Percentiles rank a stretch among this genome's conserved stretches.
These are phyloP conservation scores for Sclerotinia trifoliorum DNA, from an alignment of 2,329 filamentous ascomycete species.

Conservation along the genomic window DNA sequence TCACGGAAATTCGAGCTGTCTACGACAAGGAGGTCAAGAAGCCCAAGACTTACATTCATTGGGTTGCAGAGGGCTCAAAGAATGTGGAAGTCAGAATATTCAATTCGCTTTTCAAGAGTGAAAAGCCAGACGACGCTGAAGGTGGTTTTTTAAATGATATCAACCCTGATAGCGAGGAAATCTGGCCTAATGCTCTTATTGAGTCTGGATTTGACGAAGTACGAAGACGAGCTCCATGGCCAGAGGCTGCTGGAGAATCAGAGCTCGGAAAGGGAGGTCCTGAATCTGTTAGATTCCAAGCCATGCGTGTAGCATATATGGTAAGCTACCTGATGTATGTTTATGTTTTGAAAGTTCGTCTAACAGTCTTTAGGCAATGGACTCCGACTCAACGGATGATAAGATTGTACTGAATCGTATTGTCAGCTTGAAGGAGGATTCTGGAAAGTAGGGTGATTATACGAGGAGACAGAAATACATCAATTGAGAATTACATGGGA, in stretches of 20 bases:
- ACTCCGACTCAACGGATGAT: constrained; percentile 75
- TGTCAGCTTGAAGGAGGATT: constrained; percentile 85
- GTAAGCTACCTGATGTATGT: constrained; percentile 26
- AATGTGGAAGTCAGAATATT: constrained; percentile 76
- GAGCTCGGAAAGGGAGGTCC: constrained; percentile 60
- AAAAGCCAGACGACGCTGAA: constrained; percentile 73
- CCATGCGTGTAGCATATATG: constrained; percentile 76
- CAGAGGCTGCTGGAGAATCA: constrained; percentile 67
- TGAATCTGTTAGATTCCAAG: constrained; percentile 86
- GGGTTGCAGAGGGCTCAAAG: constrained; percentile 71
- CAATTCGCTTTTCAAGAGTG: constrained; percentile 81
- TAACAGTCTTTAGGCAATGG: constrained; percentile 54
- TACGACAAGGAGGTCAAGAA: constrained; percentile 70
- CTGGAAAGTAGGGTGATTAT: constrained; percentile 54
- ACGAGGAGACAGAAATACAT: background rate
- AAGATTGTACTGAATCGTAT: constrained; percentile 87
- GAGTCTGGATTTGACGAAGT: constrained; percentile 84
- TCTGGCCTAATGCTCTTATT: constrained; percentile 76
- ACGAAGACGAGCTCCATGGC: constrained; percentile 72
- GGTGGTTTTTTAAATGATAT: constrained; percentile 83
- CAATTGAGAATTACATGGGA: background rate
- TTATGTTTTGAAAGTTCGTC: background rate
- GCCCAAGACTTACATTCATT: constrained; percentile 85
- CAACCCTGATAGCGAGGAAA: constrained; percentile 77
- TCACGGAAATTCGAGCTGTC: constrained; percentile 64